These are phyloP conservation scores for Colletotrichum abscissum DNA, from an alignment of 2,329 filamentous ascomycete species.

Conservation along the genomic window DNA sequence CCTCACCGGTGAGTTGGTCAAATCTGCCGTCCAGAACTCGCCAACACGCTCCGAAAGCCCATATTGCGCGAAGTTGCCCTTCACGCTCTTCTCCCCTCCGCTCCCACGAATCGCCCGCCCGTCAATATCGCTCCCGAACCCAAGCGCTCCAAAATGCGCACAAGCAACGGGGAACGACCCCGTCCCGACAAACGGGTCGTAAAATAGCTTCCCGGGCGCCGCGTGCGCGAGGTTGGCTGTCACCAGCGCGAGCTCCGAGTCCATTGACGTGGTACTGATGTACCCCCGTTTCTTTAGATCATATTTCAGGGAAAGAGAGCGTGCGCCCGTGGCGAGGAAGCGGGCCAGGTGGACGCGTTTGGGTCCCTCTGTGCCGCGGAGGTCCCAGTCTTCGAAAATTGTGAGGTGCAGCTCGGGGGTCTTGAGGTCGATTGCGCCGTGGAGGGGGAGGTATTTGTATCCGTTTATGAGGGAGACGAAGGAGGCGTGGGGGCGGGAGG, in stretches of 20 bases:
- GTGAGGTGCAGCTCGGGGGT: conserved; percentile 79
- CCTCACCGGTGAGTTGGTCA: conserved; percentile 86
- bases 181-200: conserved; percentile 95
- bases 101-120: conserved; percentile 86
- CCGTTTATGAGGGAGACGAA: conserved; percentile 84
- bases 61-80: conserved; percentile 88
- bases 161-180: conserved; percentile 93
- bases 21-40: conserved; percentile 85
- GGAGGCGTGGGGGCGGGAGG: conserved; percentile 70
- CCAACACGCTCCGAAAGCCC: conserved; percentile 73
- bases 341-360: conserved; percentile 75
- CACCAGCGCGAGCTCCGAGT: conserved; percentile 89
- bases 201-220: conserved; percentile 85
- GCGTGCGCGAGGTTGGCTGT: conserved; percentile 93
- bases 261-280: conserved; percentile 97
- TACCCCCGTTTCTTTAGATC: conserved; percentile 94
- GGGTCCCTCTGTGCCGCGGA: conserved; percentile 58
- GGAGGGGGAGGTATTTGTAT: conserved; percentile 82
- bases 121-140: conserved; percentile 93
- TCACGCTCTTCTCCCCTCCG: conserved; percentile 60
- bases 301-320: conserved; percentile 77
- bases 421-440: conserved; percentile 82
- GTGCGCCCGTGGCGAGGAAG: conserved; percentile 72
- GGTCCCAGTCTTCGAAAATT: conserved; percentile 85
- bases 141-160: conserved; percentile 87